Evolutionary conservation across 257 asterid genomes (phyloP), one percentile per base, ranked within the genome.

Genomic region (Thymus mandschuricus): DNA sequence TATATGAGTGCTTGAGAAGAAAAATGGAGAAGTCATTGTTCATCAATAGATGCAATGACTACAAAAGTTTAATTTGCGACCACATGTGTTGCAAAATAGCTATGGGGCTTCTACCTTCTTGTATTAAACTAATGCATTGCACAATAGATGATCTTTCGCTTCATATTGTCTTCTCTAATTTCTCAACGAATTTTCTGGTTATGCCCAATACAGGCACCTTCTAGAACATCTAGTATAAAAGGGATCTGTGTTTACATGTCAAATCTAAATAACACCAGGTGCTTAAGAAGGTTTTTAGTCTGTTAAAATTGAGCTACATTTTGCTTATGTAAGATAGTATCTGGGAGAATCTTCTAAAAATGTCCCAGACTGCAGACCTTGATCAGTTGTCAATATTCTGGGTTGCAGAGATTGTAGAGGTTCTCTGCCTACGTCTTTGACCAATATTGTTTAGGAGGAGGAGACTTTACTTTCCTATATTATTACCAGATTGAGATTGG

Each of bases 131-230:
- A 59, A 48, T 28, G 27, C 15, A 11, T 44, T 34, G 44, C 10
- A 29, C n/a, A 28, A 41, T 57, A 60, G 56, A 51, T 62, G 3
- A 51, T 72, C 65, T 27, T 40, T 52, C 54, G 63, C 10, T 38
- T 61, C 3, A 38, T 27, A 9, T 55, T n/a, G 45, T 45, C 6
- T 30, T 50, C 46, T 50, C 27, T 13, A 2, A 30, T 43, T 29
- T 43, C 52, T 60, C 56, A 35, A 34, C 60, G 52, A 61, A 57
- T 57, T 43, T 68, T 52, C 15, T 55, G 6, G 12, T 6, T 54
- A 27, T 27, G 41, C 41, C 7, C 41, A 38, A 35, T 35, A 5
- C 5, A 35, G 41, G 41, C 41, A 38, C 41, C 2, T 38, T 15
- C 34, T 3, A 54, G 28, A 21, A 31, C 58, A 52, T 29, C 11